Percentiles rank a stretch among this genome's conserved stretches.
These are phyloP conservation scores for Tolypocladium cylindrosporum DNA, from an alignment of 2,329 filamentous ascomycete species.

Conservation along the genomic window DNA sequence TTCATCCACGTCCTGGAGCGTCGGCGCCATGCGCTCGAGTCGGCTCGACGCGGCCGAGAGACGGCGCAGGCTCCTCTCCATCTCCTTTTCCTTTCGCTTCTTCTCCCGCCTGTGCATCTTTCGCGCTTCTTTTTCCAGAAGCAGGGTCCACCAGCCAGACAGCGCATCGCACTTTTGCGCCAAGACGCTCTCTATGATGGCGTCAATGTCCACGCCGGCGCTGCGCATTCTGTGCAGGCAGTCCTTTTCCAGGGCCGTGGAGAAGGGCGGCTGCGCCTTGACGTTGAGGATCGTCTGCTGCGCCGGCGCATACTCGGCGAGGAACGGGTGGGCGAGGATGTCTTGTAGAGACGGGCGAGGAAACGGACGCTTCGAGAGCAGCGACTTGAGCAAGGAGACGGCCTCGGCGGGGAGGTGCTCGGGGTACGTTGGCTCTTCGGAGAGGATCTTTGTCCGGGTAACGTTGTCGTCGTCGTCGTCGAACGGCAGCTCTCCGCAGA, in stretches of 20 bases:
- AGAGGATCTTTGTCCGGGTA: constrained; percentile 77
- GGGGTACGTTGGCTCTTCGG: constrained; percentile 76
- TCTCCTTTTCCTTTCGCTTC: constrained; percentile 77
- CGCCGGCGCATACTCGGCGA: constrained; percentile 74
- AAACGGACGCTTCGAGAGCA: constrained; percentile 87
- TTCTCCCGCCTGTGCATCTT: constrained; percentile 73
- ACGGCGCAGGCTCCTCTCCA: constrained; percentile 68
- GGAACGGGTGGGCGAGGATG: constrained; percentile 78
- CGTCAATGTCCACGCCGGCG: constrained; percentile 87
- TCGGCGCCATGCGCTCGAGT: constrained; percentile 69
- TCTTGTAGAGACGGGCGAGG: constrained; percentile 74
- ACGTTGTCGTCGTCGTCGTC: constrained; percentile 89
- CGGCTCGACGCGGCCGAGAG: constrained; percentile 85
- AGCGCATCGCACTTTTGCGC: constrained; percentile 82
- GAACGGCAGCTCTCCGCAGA: constrained; percentile 82
- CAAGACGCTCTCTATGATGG: constrained; percentile 87
- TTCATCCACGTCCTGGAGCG: constrained; percentile 69
- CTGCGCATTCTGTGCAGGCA: constrained; percentile 87
- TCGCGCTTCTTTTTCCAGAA: constrained; percentile 88
- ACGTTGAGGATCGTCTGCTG: constrained; percentile 85
- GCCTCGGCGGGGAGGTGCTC: constrained; percentile 71
- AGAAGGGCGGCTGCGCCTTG: constrained; percentile 71
- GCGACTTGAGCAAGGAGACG: constrained; percentile 60
- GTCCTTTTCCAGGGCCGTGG: constrained; percentile 79
- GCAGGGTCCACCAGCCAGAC: constrained; percentile 90